Percentiles rank a stretch among this genome's conserved stretches.
Evolutionary conservation across 352 stramenopile genomes (phyloP).

Genomic region (Poterioochromonas sp.): DNA sequence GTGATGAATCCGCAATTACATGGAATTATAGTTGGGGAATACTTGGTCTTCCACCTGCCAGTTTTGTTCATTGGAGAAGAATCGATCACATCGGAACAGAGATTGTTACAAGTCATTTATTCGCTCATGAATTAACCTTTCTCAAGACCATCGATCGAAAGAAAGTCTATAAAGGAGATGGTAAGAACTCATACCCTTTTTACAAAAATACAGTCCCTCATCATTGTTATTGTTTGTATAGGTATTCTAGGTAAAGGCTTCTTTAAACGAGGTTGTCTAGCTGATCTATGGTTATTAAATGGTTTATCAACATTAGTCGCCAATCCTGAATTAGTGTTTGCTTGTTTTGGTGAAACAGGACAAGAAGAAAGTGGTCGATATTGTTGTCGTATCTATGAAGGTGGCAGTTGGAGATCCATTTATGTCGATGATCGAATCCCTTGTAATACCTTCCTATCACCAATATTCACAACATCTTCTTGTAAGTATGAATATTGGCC

Average conservation of each 20-base stretch:
- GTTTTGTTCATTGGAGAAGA: constrained; percentile 9
- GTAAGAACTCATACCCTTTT: no score
- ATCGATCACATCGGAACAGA: background rate
- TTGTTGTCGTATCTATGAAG: constrained; percentile 18
- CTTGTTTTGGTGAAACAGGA: constrained; percentile 2
- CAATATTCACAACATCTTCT: background rate
- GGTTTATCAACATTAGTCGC: background rate
- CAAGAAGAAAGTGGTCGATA: constrained; percentile 17
- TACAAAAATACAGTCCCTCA: no score
- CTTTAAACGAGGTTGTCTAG: background rate
- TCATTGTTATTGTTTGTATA: no score
- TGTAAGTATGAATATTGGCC: background rate
- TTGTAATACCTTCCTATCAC: background rate
- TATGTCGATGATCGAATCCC: constrained; percentile 26
- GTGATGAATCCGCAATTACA: background rate
- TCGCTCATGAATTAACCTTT: constrained; percentile 11
- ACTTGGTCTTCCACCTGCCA: background rate
- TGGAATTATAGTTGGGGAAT: background rate
- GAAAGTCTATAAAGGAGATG: constrained; percentile 22
- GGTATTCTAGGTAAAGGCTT: constrained; percentile 11
- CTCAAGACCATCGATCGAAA: constrained; percentile 12
- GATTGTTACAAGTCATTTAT: background rate
- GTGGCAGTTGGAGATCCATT: background rate
- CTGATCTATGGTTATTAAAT: constrained; percentile 21
- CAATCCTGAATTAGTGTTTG: background rate